These are phyloP conservation scores for Cyanodermella asteris DNA, from an alignment of 2,329 filamentous ascomycete species.

Conservation along the genomic window DNA sequence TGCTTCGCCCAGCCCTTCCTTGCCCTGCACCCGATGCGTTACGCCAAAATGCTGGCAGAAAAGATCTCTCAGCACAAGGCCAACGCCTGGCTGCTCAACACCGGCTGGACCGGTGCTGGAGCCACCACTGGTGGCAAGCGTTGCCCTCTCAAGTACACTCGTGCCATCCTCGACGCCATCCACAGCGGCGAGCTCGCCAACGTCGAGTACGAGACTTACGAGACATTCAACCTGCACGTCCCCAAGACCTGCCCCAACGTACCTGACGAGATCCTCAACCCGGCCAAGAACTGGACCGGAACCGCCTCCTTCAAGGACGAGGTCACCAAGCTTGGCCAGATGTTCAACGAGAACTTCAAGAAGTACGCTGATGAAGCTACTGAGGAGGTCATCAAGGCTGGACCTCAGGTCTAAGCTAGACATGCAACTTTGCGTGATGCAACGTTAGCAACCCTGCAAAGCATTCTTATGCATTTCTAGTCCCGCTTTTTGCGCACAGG, in stretches of 20 bases:
- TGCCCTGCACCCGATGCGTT: constrained; percentile 95
- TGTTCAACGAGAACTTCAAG: constrained; percentile 95
- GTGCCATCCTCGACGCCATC: constrained; percentile 93
- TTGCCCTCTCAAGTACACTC: constrained; percentile 96
- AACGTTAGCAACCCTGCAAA: no score
- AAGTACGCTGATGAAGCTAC: constrained; percentile 80
- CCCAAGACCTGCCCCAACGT: constrained; percentile 79
- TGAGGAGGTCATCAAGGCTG: constrained; percentile 25
- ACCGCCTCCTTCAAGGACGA: constrained; percentile 65
- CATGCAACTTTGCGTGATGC: no score
- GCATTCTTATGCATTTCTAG: no score
- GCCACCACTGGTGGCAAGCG: constrained; percentile 83
- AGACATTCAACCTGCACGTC: constrained; percentile 91
- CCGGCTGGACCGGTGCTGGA: constrained; percentile 86
- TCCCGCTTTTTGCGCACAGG: no score
- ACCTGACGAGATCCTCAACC: constrained; percentile 82
- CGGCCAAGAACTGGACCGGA: constrained; percentile 74
- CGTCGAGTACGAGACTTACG: constrained; percentile 83
- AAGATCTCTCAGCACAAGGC: constrained; percentile 92
- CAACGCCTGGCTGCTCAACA: constrained; percentile 97
- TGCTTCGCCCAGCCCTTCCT: constrained; percentile 99
- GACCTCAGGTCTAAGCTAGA: no score
- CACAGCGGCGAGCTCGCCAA: constrained; percentile 91
- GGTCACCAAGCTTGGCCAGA: constrained; percentile 68
- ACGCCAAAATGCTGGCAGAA: constrained; percentile 93